Base-by-base conservation (phyloP, 1,139 yeast genomes). In the Lipomyces yarrowii region DNA sequence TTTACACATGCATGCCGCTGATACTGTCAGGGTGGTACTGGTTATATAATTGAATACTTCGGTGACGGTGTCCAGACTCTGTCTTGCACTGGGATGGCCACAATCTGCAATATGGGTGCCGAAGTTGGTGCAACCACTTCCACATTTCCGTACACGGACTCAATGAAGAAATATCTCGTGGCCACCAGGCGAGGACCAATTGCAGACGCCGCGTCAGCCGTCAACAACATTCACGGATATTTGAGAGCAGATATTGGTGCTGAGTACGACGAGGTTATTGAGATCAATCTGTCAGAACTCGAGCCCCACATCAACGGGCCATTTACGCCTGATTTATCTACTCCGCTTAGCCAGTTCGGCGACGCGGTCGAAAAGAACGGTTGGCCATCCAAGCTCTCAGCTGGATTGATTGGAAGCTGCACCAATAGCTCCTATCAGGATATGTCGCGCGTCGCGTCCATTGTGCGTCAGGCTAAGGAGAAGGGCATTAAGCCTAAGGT, bases 51-150 rank as follows among this genome's bases (percentile, higher is more conserved):
- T 73, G 99, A 94, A 84, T 94, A 94, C 85, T 93, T 89, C 77
- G 99, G 98, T 82, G 91, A 89, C 62, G 99, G 99, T 87, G 93
- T 93, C 72, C 89, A 91, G 77, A 88, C 97, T 72, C 90, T 94
- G 82, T 91, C 97, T 61, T 92, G 97, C 84, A 93, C 99, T 72
- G 99, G 99, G 87, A 93, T 93, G 99, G 99, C 96, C 81, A 93
- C 99, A 77, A 94, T 93, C 82, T 93, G 99, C 88, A 93, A 93
- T 83, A 93, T 93, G 99, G 99, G 99, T 87, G 99, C 99, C 74
- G 99, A 93, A 84, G 91, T 93, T 75, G 99, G 99, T 85, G 99
- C 98, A 71, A 93, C 99, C 73, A 94, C 99, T 70, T 94, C 98
- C 64, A 93, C 90, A 72, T 94, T 94, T 96, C 99, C 99, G 81